phyloP scores from a whole-genome alignment of 345 rosid genomes.

The Eucalyptus virginea region DNA sequence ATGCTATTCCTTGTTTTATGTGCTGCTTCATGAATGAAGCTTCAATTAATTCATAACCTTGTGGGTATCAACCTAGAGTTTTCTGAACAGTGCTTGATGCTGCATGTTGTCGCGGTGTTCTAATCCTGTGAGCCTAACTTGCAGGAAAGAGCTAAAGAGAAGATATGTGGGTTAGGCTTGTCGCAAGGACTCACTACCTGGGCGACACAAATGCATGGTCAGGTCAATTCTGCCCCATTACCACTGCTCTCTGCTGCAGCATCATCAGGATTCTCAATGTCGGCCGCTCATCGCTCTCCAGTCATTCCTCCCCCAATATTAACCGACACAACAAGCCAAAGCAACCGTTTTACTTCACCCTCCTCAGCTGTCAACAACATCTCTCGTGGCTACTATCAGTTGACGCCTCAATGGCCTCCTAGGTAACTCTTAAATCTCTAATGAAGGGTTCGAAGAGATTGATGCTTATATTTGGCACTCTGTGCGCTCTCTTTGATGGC shows the following conservation, averaged over 20 bases:
- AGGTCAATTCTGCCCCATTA: slow-evolving; percentile 27
- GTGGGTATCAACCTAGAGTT: not conserved
- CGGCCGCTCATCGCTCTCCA: slow-evolving; percentile 43
- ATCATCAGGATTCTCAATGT: slow-evolving; percentile 99
- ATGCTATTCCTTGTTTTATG: not conserved
- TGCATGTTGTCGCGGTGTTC: not conserved
- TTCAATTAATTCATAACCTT: not conserved
- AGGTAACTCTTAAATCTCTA: not conserved
- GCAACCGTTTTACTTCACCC: not conserved
- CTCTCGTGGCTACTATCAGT: not conserved
- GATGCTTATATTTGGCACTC: not conserved
- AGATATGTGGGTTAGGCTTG: slow-evolving; percentile 20
- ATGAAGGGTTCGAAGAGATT: not conserved
- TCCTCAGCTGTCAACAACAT: not conserved
- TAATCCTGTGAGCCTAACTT: not conserved
- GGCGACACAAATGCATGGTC: slow-evolving; percentile 65
- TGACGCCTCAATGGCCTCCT: not conserved
- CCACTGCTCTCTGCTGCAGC: slow-evolving; percentile 84
- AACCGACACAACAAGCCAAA: not conserved
- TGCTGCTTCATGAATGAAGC: not conserved
- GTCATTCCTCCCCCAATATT: slow-evolving; percentile 39
- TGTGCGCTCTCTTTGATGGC: not conserved
- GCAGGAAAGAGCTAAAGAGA: slow-evolving; percentile 52
- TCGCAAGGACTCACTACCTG: slow-evolving; percentile 33
- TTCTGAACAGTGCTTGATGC: not conserved